phyloP scores from a whole-genome alignment of 1,284 basidiomycete species.

The Papiliotrema flavescens region DNA sequence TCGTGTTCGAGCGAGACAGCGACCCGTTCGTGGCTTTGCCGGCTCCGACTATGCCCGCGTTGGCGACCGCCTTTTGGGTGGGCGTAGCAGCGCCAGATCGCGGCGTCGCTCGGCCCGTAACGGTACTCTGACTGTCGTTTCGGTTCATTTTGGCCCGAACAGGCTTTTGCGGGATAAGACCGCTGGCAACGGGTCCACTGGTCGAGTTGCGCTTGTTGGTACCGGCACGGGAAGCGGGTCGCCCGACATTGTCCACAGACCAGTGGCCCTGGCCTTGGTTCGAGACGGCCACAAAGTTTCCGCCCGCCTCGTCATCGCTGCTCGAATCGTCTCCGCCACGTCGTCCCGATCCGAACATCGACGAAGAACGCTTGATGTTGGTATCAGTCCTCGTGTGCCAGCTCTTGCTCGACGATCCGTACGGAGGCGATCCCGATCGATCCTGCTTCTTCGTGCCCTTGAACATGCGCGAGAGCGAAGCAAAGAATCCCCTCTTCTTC shows the following conservation, averaged over 20 bases:
- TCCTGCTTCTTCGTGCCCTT: slow-evolving; percentile 23
- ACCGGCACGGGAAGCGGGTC: slow-evolving; percentile 3
- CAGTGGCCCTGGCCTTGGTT: slow-evolving; percentile 40
- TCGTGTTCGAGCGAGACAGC: slow-evolving; percentile 20
- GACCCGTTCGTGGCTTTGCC: background rate
- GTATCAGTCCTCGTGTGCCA: slow-evolving; percentile 46
- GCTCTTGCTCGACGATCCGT: slow-evolving; percentile 17
- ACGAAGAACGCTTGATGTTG: slow-evolving; percentile 37
- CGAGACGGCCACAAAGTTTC: slow-evolving; percentile 39
- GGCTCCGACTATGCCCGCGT: background rate
- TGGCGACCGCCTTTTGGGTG: background rate
- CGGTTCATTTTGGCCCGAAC: slow-evolving; percentile 25
- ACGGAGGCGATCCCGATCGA: slow-evolving; percentile 34
- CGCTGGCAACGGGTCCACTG: slow-evolving; percentile 28
- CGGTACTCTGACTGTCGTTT: slow-evolving; percentile 33
- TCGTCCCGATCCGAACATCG: slow-evolving; percentile 18
- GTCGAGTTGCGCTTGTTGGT: slow-evolving; percentile 26
- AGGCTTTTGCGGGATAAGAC: slow-evolving; percentile 35
- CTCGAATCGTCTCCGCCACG: slow-evolving; percentile 32
- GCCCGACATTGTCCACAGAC: slow-evolving; percentile 39
- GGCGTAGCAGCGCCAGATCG: slow-evolving; percentile 7
- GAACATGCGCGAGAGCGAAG: slow-evolving; percentile 43
- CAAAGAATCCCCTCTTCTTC: slow-evolving; percentile 47
- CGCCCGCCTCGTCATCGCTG: slow-evolving; percentile 34
- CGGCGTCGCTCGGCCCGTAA: slow-evolving; percentile 17